phyloP scores from a whole-genome alignment of 2,329 filamentous ascomycete species.

The Gaeumannomyces tritici region DNA sequence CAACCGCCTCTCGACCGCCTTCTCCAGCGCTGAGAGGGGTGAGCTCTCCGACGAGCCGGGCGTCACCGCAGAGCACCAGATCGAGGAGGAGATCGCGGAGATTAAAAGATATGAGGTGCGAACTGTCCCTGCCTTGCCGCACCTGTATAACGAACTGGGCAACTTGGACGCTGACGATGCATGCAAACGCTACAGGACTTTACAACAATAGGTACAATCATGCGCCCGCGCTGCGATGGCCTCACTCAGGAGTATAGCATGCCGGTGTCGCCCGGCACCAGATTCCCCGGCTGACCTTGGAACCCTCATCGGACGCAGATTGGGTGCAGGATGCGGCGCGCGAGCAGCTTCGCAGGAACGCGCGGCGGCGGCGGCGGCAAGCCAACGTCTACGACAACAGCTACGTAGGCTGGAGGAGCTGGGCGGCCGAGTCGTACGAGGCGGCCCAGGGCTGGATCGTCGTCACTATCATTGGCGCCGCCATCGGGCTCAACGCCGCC shows the following conservation, averaged over 20 bases:
- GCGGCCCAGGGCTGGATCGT: slow-evolving; percentile 98
- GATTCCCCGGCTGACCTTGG: slow-evolving; percentile 8
- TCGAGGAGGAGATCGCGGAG: slow-evolving; percentile 91
- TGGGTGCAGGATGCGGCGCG: slow-evolving; percentile 97
- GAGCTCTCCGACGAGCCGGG: slow-evolving; percentile 39
- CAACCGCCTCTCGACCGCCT: slow-evolving; percentile 57
- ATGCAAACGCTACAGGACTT: slow-evolving; percentile 54
- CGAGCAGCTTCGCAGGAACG: slow-evolving; percentile 74
- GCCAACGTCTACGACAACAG: slow-evolving; percentile 62
- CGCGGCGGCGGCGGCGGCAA: slow-evolving; percentile 57
- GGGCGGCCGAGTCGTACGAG: slow-evolving; percentile 79
- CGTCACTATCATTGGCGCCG: slow-evolving; percentile 83
- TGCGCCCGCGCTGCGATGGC: background rate
- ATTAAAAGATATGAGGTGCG: slow-evolving; percentile 89
- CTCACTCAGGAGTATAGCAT: background rate
- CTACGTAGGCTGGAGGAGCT: slow-evolving; percentile 67
- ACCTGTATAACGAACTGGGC: background rate
- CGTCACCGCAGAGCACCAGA: slow-evolving; percentile 53
- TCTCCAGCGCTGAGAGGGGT: slow-evolving; percentile 56
- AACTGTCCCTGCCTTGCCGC: background rate
- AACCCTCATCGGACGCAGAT: slow-evolving; percentile 42
- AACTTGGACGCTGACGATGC: slow-evolving; percentile 1
- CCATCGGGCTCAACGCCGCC: slow-evolving; percentile 87
- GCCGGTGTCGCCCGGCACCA: too few relatives aligned
- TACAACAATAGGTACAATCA: slow-evolving; percentile 67